phyloP scores from a whole-genome alignment of 1,139 yeast species.

The Candida smagusa region DNA sequence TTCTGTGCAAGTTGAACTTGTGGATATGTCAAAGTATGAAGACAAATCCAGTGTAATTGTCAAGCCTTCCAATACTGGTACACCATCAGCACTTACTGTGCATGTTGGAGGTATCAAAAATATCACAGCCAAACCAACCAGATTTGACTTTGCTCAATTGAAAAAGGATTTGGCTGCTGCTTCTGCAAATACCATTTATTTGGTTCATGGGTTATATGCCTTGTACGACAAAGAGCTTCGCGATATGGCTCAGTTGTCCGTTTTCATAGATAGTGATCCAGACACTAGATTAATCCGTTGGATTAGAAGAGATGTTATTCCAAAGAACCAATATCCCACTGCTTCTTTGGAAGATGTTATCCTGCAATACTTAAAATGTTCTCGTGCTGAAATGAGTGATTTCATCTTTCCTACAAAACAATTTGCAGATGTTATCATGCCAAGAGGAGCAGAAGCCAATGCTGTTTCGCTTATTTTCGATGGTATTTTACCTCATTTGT shows the following conservation, averaged over 20 bases:
- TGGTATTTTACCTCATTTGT: constrained; percentile 49
- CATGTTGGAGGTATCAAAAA: constrained; percentile 15
- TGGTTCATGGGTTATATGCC: constrained; percentile 81
- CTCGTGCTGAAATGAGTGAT: constrained; percentile 76
- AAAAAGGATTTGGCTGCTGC: constrained; percentile 13
- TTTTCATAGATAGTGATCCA: constrained; percentile 83
- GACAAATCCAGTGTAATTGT: constrained; percentile 6
- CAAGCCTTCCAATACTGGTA: constrained; percentile 15
- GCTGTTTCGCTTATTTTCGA: constrained; percentile 73
- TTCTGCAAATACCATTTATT: constrained; percentile 31
- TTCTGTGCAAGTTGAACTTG: constrained; percentile 25
- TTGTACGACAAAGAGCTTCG: constrained; percentile 63
- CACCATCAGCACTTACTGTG: constrained; percentile 33
- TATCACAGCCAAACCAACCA: constrained; percentile 35
- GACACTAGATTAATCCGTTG: constrained; percentile 79
- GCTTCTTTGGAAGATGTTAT: constrained; percentile 48
- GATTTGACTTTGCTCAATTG: constrained; percentile 33
- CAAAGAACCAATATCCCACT: constrained; percentile 9
- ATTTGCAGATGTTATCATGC: constrained; percentile 78
- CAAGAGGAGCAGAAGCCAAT: constrained; percentile 62
- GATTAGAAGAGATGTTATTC: constrained; percentile 47
- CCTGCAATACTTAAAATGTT: constrained; percentile 56
- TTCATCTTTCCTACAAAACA: constrained; percentile 75
- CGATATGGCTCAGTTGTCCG: constrained; percentile 57
- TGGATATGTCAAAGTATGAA: constrained; percentile 24